phyloP scores from a whole-genome alignment of 257 asterid species.

The Penstemon newberryi region DNA sequence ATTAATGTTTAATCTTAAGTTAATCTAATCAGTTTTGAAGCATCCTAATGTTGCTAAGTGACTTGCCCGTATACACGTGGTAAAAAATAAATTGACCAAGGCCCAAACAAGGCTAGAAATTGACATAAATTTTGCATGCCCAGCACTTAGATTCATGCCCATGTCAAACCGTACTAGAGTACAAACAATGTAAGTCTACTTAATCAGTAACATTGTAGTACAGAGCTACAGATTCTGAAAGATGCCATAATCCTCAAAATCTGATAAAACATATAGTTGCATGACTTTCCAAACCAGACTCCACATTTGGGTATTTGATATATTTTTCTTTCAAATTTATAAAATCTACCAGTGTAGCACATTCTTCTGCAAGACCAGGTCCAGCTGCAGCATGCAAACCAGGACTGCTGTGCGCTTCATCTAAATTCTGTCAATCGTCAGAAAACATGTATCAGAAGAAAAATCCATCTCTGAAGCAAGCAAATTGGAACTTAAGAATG shows the following conservation, averaged over 20 bases:
- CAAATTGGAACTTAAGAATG: constrained; percentile 7
- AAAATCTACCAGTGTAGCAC: constrained; percentile 43
- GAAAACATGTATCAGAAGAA: constrained; percentile 25
- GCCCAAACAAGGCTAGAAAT: neutral
- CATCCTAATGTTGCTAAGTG: neutral
- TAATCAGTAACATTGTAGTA: neutral
- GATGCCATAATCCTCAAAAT: neutral
- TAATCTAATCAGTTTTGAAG: constrained; percentile 14
- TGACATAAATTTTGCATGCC: neutral
- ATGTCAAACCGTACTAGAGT: neutral
- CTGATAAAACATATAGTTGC: neutral
- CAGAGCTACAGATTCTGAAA: neutral
- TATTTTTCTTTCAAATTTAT: no score
- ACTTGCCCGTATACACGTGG: neutral
- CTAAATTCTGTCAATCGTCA: constrained; percentile 65
- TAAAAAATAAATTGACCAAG: neutral
- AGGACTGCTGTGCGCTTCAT: constrained; percentile 97
- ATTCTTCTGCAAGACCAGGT: constrained; percentile 95
- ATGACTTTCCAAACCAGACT: neutral
- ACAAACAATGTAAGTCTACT: neutral
- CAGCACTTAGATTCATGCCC: neutral
- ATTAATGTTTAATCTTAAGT: neutral
- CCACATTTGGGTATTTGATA: neutral
- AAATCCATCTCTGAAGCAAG: constrained; percentile 18
- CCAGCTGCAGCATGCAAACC: constrained; percentile 99